Base-by-base conservation (phyloP, 2,329 filamentous ascomycete species). In the Capronia epimyces region DNA sequence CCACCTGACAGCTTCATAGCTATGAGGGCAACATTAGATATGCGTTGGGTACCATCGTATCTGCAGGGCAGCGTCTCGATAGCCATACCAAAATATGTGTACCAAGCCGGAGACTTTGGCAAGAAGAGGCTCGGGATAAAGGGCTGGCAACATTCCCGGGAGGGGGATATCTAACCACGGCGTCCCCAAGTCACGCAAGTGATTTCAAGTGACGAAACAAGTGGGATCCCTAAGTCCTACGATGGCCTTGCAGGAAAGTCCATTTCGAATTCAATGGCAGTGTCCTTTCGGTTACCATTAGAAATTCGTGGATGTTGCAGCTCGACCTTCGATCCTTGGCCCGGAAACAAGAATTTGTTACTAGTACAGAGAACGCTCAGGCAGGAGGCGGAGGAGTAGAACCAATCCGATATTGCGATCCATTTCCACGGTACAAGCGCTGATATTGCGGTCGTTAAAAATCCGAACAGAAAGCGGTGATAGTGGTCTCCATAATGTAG, bases 381-480 rank as follows among this genome's bases (percentile, higher is more conserved):
- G 48, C 22, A 39, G 21, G 34, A 39, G 5, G 48, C 22, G 31
- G 21, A 41, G 25, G 32, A 50, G 48, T 31, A 20, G 46, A 31
- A 48, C 31, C 44, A 52, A 47, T 48, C 44, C 43, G 31, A 32
- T 40, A 22, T 40, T 13, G 22, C 37, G 39, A 40, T 43, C 43
- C 39, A 29, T 40, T 52, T 46, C 44, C 49, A 47, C 36, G 41
- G 44, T 44, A 29, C 44, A 47, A 48, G 29, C 34, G 16, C 29
- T 44, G 40, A 43, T 27, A 44, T 37, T 16, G 36, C 46, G 39
- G 24, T 44, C 27, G 24, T 34, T 32, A 42, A 31, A n/a, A 25
- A 24, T 43, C 43, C 34, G 42, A 39, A 43, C 39, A 44, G 39
- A 25, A 40, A 21, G 42, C 22, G 12, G 27, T 39, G 25, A 27